Evolutionary conservation across 2,329 filamentous ascomycete genomes (phyloP).

Genomic region (Cercospora sp.): DNA sequence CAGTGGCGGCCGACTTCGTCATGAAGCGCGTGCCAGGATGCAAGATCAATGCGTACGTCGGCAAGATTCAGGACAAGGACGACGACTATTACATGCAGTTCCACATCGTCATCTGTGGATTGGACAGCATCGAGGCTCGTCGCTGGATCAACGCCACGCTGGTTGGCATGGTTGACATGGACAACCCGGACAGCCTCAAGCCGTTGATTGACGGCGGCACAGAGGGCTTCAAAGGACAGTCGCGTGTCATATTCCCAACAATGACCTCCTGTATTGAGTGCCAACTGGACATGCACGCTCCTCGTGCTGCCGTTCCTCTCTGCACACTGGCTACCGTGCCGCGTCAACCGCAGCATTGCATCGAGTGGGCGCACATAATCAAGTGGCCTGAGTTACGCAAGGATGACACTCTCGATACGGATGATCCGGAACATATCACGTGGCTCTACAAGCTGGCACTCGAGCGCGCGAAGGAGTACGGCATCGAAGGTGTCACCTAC

Average conservation of each 20-base stretch:
- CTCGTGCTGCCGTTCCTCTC: slow-evolving; percentile 91
- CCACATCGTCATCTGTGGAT: slow-evolving; percentile 85
- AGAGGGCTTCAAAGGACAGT: slow-evolving; percentile 97
- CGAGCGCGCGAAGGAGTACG: slow-evolving; percentile 79
- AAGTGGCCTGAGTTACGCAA: slow-evolving; percentile 77
- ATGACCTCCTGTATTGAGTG: slow-evolving; percentile 97
- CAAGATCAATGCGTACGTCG: slow-evolving; percentile 89
- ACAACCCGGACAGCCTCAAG: slow-evolving; percentile 82
- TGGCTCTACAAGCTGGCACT: slow-evolving; percentile 91
- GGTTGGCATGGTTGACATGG: slow-evolving; percentile 82
- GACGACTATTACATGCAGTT: slow-evolving; percentile 97
- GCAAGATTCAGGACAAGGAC: slow-evolving; percentile 95
- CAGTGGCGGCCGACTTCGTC: slow-evolving; percentile 88
- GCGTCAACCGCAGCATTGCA: slow-evolving; percentile 94
- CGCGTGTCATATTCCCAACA: slow-evolving; percentile 85
- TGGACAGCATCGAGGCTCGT: slow-evolving; percentile 96
- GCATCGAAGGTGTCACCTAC: slow-evolving; percentile 90
- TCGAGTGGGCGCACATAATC: slow-evolving; percentile 98
- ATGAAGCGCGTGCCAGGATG: slow-evolving; percentile 87
- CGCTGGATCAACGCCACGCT: slow-evolving; percentile 97
- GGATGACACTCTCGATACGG: slow-evolving; percentile 85
- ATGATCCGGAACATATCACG: slow-evolving; percentile 94
- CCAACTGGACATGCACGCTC: slow-evolving; percentile 97
- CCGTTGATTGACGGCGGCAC: slow-evolving; percentile 95
- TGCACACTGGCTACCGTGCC: slow-evolving; percentile 97